A percentile compares a stretch with the other conserved stretches of the same genome.
These are phyloP conservation scores for Calonectria montana DNA, from an alignment of 2,329 filamentous ascomycete species.

Conservation along the genomic window DNA sequence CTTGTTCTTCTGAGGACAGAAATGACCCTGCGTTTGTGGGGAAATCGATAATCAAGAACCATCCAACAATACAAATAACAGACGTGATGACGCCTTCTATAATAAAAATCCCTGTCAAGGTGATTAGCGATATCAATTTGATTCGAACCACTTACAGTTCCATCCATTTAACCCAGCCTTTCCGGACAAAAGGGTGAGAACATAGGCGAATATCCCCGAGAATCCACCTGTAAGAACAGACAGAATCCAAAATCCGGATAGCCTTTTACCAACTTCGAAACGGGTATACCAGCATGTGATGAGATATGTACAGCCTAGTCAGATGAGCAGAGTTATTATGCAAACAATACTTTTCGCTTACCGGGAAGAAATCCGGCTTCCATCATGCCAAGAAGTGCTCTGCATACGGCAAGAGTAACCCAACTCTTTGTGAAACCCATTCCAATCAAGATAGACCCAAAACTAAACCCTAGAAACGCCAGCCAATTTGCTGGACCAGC, in stretches of 20 bases:
- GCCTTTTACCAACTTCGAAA: slow-evolving; percentile 14
- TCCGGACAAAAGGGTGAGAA: not conserved
- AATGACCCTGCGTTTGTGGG: slow-evolving; percentile 20
- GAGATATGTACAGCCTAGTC: slow-evolving; percentile 69
- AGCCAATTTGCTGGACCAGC: not conserved
- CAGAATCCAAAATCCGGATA: slow-evolving; percentile 17
- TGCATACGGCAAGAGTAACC: slow-evolving; percentile 9
- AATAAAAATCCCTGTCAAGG: not conserved
- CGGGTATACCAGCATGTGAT: slow-evolving; percentile 24
- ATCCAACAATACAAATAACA: not conserved
- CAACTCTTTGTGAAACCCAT: slow-evolving; percentile 30
- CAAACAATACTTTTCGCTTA: slow-evolving; percentile 64
- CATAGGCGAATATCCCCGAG: slow-evolving; percentile 4
- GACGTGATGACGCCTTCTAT: not conserved
- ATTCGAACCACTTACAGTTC: not conserved
- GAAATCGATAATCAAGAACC: slow-evolving; percentile 31
- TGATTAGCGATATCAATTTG: not conserved
- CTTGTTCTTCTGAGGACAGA: slow-evolving; percentile 20
- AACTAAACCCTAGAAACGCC: not conserved
- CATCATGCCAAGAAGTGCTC: slow-evolving; percentile 32
- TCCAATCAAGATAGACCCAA: slow-evolving; percentile 1
- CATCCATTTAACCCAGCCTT: not conserved
- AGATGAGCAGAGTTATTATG: slow-evolving; percentile 67
- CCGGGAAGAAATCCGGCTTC: slow-evolving; percentile 60
- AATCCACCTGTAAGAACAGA: slow-evolving; percentile 8